phyloP scores from a whole-genome alignment of 1,284 basidiomycete species.

The Rhodotorula sp. region DNA sequence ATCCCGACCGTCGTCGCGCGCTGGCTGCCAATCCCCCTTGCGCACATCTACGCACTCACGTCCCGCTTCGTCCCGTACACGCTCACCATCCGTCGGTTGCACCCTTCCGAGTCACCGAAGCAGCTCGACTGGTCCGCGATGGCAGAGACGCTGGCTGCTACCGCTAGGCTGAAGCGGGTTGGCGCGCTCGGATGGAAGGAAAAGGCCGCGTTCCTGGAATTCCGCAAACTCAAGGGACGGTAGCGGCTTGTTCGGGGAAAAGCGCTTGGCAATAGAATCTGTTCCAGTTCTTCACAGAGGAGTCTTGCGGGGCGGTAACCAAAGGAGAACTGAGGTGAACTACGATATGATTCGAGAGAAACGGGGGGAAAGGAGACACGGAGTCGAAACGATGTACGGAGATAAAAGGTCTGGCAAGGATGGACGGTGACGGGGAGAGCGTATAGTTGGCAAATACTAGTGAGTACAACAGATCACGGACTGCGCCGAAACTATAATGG shows the following conservation, averaged over 20 bases:
- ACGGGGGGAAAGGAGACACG: no score
- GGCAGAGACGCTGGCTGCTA: constrained; percentile 19
- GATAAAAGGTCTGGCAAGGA: no score
- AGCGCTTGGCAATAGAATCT: no score
- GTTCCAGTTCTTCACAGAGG: no score
- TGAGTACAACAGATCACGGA: no score
- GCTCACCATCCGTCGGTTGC: constrained; percentile 28
- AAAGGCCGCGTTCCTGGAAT: constrained; percentile 33
- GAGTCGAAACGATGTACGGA: no score
- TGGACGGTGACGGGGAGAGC: no score
- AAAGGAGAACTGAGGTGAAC: not conserved
- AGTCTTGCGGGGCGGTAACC: not conserved
- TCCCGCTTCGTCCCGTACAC: constrained; percentile 17
- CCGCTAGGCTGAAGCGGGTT: constrained; percentile 23
- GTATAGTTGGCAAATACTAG: no score
- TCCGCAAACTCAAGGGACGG: constrained; percentile 9
- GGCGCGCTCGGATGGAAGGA: constrained; percentile 27
- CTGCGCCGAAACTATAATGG: not conserved
- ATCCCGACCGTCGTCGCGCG: constrained; percentile 20
- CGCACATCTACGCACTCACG: constrained; percentile 24
- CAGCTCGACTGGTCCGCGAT: constrained; percentile 25
- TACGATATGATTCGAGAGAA: no score
- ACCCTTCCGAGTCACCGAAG: constrained; percentile 8
- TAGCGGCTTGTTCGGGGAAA: not conserved
- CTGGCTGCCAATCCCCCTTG: not conserved